These are phyloP conservation scores for Annulohypoxylon stygium DNA, from an alignment of 495 filamentous ascomycete genomes.

Conservation along the genomic window DNA sequence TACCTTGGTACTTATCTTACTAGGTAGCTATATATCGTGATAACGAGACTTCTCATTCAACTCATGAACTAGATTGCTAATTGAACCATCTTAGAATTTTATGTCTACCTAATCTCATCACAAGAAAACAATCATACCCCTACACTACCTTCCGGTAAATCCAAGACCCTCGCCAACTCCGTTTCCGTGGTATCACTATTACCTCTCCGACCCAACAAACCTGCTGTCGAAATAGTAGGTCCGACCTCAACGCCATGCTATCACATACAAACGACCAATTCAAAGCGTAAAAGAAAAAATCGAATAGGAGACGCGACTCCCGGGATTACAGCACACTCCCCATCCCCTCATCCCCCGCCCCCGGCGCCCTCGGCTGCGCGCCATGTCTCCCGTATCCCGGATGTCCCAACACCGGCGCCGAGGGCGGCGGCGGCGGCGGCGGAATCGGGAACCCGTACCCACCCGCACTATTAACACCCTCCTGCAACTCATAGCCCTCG, in stretches of 20 bases:
- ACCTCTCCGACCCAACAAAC: slow-evolving; percentile 7
- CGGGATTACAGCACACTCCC: slow-evolving; percentile 5
- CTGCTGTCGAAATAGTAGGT: background rate
- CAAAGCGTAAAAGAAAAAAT: background rate
- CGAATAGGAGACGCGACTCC: background rate
- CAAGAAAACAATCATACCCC: background rate
- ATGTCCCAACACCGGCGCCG: slow-evolving; percentile 46
- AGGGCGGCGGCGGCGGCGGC: slow-evolving; percentile 9
- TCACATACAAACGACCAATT: background rate
- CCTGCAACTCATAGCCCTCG: slow-evolving; percentile 52
- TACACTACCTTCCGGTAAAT: background rate
- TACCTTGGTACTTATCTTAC: too few species aligned
- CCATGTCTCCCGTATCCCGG: slow-evolving; percentile 50
- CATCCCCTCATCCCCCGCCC: background rate
- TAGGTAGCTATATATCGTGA: too few species aligned
- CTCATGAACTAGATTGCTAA: too few species aligned
- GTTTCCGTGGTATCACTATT: slow-evolving; percentile 21
- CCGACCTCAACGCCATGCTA: slow-evolving; percentile 42
- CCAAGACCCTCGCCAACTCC: slow-evolving; percentile 2
- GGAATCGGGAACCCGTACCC: slow-evolving; percentile 27
- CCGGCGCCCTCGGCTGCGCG: slow-evolving; percentile 12
- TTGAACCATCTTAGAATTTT: background rate
- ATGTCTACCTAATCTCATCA: background rate
- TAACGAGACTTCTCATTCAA: too few species aligned
- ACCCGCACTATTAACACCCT: slow-evolving; percentile 47